phyloP scores from a whole-genome alignment of 306 rosid species.

The Vachellia collinsii region DNA sequence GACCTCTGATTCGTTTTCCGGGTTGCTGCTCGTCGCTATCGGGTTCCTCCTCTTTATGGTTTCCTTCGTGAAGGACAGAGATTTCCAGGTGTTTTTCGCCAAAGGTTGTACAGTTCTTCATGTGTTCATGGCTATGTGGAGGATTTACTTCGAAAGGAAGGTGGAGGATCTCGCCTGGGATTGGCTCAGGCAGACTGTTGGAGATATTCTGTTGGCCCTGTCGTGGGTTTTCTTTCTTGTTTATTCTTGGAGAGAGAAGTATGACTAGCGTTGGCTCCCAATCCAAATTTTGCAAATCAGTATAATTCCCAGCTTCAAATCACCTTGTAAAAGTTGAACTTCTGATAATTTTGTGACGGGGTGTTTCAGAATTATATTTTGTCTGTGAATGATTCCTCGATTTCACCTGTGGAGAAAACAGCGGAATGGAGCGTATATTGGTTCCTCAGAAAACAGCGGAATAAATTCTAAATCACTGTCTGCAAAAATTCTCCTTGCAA shows the following conservation, averaged over 20 bases:
- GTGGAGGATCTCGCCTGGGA: slow-evolving; percentile 95
- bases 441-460: too few species aligned
- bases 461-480: neutral
- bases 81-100: slow-evolving; percentile 84
- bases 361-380: slow-evolving; percentile 33
- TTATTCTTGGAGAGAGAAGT: slow-evolving; percentile 94
- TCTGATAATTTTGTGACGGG: slow-evolving; percentile 22
- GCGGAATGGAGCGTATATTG: neutral
- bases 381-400: slow-evolving; percentile 26
- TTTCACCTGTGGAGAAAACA: slow-evolving; percentile 10
- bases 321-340: slow-evolving; percentile 43
- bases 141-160: slow-evolving; percentile 77
- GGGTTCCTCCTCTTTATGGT: slow-evolving; percentile 91
- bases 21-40: slow-evolving; percentile 75
- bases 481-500: neutral
- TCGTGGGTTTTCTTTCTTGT: slow-evolving; percentile 90
- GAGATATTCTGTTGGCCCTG: slow-evolving; percentile 71
- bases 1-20: slow-evolving; percentile 95
- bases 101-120: slow-evolving; percentile 77
- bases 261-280: slow-evolving; percentile 49
- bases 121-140: slow-evolving; percentile 83
- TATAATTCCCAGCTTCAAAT: slow-evolving; percentile 30
- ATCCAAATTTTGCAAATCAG: slow-evolving; percentile 7
- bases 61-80: slow-evolving; percentile 75
- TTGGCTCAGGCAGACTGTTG: slow-evolving; percentile 89